Base-by-base conservation (phyloP, 2,329 filamentous ascomycete species). In the Ophiostoma pallidulum region DNA sequence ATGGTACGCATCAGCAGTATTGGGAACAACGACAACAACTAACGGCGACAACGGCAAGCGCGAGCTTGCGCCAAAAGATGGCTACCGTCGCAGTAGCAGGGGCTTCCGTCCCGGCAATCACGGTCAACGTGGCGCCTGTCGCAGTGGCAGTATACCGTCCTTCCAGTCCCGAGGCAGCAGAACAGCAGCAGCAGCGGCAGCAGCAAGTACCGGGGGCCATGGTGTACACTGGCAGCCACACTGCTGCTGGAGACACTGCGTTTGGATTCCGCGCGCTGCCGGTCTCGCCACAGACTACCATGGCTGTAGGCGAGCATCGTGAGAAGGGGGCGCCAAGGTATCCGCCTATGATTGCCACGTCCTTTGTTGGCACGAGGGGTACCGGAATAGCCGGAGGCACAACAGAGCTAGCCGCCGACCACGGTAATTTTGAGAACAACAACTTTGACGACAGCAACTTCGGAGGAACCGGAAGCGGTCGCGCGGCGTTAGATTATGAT, bases 401-500 rank as follows among this genome's bases (percentile, higher is more conserved):
- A n/a, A n/a, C n/a, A n/a, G n/a, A n/a, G n/a, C n/a, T n/a, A n/a
- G n/a, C n/a, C n/a, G n/a, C n/a, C n/a, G n/a, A n/a, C n/a, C n/a
- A n/a, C n/a, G n/a, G n/a, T n/a, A n/a, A n/a, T n/a, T n/a, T 40
- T 19, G 16, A 41, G 42, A 20, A 29, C n/a, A 20, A 35, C 4
- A 31, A 13, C 24, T 29, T 31, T 20, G 39, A 8, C 12, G 35
- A 19, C n/a, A 26, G 18, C 29, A 39, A n/a, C n/a, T n/a, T n/a
- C n/a, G n/a, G n/a, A n/a, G n/a, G n/a, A n/a, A n/a, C n/a, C n/a
- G n/a, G n/a, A n/a, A n/a, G n/a, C n/a, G n/a, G 31, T 33, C 6
- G 54, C 18, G 55, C 51, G 3, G 52, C 60, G 2, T 51, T 73
- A 4, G 72, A 75, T 51, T 73, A 75, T 54, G 72, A 75, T 43